These are phyloP conservation scores for Stellera chamaejasme DNA, from an alignment of 345 rosid genomes.

Conservation along the genomic window DNA sequence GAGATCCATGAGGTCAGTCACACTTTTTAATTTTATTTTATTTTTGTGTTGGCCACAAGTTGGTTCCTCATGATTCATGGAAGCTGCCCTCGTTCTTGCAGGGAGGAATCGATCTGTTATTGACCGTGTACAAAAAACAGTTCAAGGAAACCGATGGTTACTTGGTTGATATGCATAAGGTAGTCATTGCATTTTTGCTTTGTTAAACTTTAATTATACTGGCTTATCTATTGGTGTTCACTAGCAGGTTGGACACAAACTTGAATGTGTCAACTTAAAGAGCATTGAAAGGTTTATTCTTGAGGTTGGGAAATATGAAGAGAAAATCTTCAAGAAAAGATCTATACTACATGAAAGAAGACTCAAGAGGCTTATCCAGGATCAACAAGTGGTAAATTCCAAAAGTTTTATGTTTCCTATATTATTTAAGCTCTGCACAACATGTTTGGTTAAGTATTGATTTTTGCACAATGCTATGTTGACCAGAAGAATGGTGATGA, in stretches of 20 bases:
- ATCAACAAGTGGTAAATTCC: constrained; percentile 2
- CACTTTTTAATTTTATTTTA: background rate
- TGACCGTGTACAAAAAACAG: constrained; percentile 20
- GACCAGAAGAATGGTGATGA: background rate
- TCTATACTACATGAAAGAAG: constrained; percentile 2
- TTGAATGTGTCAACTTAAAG: constrained; percentile 12
- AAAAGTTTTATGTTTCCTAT: background rate
- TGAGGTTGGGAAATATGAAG: constrained; percentile 19
- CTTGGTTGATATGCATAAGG: constrained; percentile 20
- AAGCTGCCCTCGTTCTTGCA: background rate
- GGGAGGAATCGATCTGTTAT: constrained; percentile 19
- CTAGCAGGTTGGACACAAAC: constrained; percentile 10
- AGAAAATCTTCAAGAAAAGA: constrained; percentile 24
- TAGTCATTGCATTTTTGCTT: background rate
- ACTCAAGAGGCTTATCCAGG: constrained; percentile 1
- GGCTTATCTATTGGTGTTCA: background rate
- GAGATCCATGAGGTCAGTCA: constrained; percentile 18
- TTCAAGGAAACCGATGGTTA: constrained; percentile 23
- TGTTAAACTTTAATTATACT: background rate
- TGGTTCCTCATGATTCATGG: background rate
- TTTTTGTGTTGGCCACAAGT: background rate
- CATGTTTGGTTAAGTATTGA: too few relatives aligned
- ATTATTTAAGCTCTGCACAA: too few relatives aligned
- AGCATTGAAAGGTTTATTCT: constrained; percentile 23
- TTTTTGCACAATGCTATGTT: background rate